Evolutionary conservation across 441 rosid genomes (phyloP).

Genomic region (Omphalea diandra): DNA sequence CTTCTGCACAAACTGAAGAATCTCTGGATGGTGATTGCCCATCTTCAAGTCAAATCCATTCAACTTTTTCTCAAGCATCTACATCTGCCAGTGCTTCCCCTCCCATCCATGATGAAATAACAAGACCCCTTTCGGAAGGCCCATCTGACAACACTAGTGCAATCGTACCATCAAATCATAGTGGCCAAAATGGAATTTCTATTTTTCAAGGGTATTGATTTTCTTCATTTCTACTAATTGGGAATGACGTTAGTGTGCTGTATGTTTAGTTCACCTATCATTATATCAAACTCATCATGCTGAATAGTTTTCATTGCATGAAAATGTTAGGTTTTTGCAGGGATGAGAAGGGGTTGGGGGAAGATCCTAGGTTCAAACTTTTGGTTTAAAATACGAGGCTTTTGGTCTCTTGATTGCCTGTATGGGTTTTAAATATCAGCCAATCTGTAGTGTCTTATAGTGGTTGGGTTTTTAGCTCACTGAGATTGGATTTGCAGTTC

Average conservation of each 20-base stretch:
- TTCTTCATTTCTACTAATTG: conserved; percentile 12
- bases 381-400: too few species aligned
- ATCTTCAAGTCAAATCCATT: conserved; percentile 38
- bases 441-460: too few species aligned
- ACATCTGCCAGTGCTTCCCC: conserved; percentile 32
- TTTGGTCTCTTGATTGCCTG: too few species aligned
- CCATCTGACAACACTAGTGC: conserved; percentile 39
- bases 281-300: neutral
- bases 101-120: conserved; percentile 32
- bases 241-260: too few species aligned
- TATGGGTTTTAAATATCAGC: too few species aligned
- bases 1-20: conserved; percentile 40
- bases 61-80: conserved; percentile 48
- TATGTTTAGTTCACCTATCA: neutral
- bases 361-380: too few species aligned
- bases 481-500: too few species aligned
- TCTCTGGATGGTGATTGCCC: conserved; percentile 33
- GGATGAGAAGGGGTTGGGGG: too few species aligned
- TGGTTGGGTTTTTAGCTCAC: too few species aligned
- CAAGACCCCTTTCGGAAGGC: conserved; percentile 38
- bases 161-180: conserved; percentile 43
- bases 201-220: conserved; percentile 72
- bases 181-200: conserved; percentile 54
- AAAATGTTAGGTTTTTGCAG: too few species aligned
- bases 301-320: neutral